Evolutionary conservation across 2,329 filamentous ascomycete species (phyloP).

Genomic region (Amphichorda felina): DNA sequence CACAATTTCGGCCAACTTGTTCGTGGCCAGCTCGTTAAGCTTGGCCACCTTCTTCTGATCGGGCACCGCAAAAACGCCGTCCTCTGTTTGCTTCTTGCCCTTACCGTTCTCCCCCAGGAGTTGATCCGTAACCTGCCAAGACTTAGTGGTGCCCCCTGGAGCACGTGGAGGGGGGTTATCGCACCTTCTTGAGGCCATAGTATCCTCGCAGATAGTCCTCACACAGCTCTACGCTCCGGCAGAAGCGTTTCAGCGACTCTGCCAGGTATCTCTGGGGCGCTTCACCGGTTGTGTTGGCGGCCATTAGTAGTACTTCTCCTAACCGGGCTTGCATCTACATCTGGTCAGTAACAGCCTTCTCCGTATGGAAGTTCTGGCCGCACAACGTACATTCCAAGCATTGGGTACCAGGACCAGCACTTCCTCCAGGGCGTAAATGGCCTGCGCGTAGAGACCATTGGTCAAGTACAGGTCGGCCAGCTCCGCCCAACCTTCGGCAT

Average conservation of each 20-base stretch:
- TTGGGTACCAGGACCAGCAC: constrained; percentile 78
- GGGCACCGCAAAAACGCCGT: constrained; percentile 41
- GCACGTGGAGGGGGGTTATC: constrained; percentile 10
- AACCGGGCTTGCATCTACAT: constrained; percentile 70
- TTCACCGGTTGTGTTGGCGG: constrained; percentile 33
- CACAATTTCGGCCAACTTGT: constrained; percentile 67
- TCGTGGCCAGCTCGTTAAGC: constrained; percentile 60
- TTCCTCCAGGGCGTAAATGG: constrained; percentile 82
- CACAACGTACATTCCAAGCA: constrained; percentile 73
- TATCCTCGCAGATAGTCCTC: constrained; percentile 86
- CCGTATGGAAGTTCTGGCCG: background rate
- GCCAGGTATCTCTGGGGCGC: constrained; percentile 42
- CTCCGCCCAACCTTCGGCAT: constrained; percentile 90
- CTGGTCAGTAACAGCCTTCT: background rate
- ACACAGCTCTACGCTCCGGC: constrained; percentile 84
- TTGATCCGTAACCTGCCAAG: constrained; percentile 32
- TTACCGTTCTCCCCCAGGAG: constrained; percentile 32
- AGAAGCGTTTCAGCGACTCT: constrained; percentile 75
- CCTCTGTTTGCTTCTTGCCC: constrained; percentile 30
- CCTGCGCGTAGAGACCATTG: constrained; percentile 69
- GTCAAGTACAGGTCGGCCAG: constrained; percentile 75
- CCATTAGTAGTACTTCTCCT: constrained; percentile 73
- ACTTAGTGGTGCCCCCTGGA: background rate
- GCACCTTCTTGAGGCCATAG: constrained; percentile 76
- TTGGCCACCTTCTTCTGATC: constrained; percentile 47